These are phyloP conservation scores for Funneliformis mosseae DNA, from an alignment of 192 early-diverging fungal species.

Conservation along the genomic window DNA sequence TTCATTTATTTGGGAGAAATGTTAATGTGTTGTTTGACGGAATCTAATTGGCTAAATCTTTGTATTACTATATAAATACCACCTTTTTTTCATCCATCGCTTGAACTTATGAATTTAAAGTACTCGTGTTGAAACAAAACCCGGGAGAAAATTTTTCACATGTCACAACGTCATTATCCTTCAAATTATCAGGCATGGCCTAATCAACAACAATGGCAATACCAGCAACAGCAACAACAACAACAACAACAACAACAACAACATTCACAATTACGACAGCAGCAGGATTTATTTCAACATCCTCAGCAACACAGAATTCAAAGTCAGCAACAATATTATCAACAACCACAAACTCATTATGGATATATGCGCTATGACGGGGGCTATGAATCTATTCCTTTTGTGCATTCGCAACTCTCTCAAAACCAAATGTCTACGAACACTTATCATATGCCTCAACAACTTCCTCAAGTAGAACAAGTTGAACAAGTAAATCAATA, in stretches of 20 bases:
- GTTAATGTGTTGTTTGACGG: too few species aligned
- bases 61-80: too few species aligned
- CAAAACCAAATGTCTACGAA: background rate
- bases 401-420: background rate
- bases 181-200: conserved; percentile 11
- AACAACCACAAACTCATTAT: conserved; percentile 15
- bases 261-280: background rate
- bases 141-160: background rate
- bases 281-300: background rate
- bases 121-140: background rate
- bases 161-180: background rate
- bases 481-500: conserved; percentile 11
- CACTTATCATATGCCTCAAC: background rate
- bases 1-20: too few species aligned
- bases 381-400: conserved; percentile 4
- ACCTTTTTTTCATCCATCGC: too few species aligned
- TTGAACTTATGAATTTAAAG: background rate
- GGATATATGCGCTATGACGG: conserved; percentile 13
- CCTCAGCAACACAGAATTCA: conserved; percentile 2
- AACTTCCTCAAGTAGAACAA: conserved; percentile 18
- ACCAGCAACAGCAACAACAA: conserved; percentile 19
- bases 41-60: too few species aligned
- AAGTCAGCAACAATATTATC: conserved; percentile 1
- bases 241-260: background rate
- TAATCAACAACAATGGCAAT: background rate